Percentiles rank a stretch among this genome's conserved stretches.
Conservation (phyloP, 495 filamentous ascomycete species). For the Aspergillus conjunctus region DNA sequence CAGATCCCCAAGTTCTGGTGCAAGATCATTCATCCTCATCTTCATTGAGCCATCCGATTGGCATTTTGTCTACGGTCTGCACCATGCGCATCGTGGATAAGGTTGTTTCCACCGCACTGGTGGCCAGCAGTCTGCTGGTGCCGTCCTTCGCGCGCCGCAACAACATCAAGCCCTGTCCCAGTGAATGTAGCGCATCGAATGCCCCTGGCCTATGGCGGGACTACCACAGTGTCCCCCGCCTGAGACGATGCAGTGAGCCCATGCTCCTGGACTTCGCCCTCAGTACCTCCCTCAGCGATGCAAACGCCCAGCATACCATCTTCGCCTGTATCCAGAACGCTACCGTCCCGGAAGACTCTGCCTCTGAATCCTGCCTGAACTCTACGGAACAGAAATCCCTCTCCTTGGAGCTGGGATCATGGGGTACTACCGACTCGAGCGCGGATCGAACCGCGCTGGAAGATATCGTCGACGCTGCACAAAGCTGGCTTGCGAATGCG, state of each 20-base stretch:
- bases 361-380: not conserved
- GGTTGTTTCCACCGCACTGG: not conserved
- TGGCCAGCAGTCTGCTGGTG: not conserved
- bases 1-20: not conserved
- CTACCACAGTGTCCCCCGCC: not conserved
- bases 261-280: conserved; percentile 9
- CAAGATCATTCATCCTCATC: not conserved
- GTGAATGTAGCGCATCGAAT: not conserved
- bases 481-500: not conserved
- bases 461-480: not conserved
- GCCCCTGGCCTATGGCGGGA: not conserved
- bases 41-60: not conserved
- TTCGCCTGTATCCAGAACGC: not conserved
- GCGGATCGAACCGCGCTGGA: not conserved
- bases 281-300: not conserved
- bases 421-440: not conserved
- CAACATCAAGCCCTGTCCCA: not conserved
- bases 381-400: not conserved
- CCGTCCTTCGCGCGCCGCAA: not conserved
- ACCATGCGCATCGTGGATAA: not conserved
- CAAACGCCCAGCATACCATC: not conserved
- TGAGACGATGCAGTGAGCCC: not conserved
- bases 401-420: not conserved
- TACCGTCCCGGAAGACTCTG: not conserved
- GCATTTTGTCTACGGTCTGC: not conserved